Conservation (phyloP, 768 basidiomycete genomes). For the Suillus hirtellus region DNA sequence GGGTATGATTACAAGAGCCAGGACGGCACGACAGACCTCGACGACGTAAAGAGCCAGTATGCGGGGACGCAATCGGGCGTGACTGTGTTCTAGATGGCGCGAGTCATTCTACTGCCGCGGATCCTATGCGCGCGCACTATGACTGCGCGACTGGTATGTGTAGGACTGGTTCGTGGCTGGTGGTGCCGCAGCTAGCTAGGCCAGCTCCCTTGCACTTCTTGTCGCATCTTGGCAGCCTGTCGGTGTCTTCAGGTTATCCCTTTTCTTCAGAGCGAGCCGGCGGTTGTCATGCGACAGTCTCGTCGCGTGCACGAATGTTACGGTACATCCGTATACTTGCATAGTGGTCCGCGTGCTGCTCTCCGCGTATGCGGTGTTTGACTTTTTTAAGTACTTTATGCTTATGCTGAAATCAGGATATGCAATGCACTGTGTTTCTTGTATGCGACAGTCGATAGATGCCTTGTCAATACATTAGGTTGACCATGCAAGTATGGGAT, state of each 20-base stretch:
- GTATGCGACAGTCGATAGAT: background rate
- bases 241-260: slow-evolving; percentile 4
- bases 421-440: background rate
- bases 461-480: background rate
- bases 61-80: slow-evolving; percentile 82
- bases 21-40: slow-evolving; percentile 75
- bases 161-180: background rate
- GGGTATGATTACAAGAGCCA: slow-evolving; percentile 87
- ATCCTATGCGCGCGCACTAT: background rate
- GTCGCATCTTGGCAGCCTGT: slow-evolving; percentile 18
- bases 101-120: background rate
- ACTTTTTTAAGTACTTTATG: slow-evolving; percentile 4
- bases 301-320: background rate
- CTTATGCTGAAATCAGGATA: slow-evolving; percentile 2
- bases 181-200: background rate
- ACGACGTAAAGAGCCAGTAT: slow-evolving; percentile 90
- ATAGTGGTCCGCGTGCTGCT: background rate
- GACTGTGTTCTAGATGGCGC: slow-evolving; percentile 67
- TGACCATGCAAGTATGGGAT: background rate
- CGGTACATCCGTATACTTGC: background rate
- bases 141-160: background rate
- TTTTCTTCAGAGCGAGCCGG: slow-evolving; percentile 6
- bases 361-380: background rate
- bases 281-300: background rate
- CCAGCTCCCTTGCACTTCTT: slow-evolving; percentile 15